Evolutionary conservation across 2,329 filamentous ascomycete species (phyloP), one percentile per base, ranked within the genome.

Genomic region (Botrytis hyacinthi): DNA sequence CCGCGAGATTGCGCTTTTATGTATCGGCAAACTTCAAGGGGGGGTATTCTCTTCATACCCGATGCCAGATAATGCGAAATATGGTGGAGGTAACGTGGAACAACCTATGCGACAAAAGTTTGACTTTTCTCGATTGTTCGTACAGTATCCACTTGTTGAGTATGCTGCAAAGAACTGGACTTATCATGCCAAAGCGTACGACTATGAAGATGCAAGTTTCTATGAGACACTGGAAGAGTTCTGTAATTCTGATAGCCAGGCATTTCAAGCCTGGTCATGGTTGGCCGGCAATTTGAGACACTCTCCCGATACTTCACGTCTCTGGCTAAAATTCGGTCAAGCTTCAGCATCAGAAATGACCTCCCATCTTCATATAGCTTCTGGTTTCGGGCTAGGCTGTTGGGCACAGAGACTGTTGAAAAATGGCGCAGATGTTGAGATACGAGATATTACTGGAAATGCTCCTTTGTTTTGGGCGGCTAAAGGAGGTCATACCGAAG

Each of bases 391-490:
- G 1, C 48, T 79, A 20, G 65, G 40, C 7, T 32, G 32, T 29
- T 77, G 75, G 71, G 70, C 73, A 12, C 35, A 57, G 57, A 40
- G 73, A 12, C 40, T 77, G 37, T 48, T 77, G 16, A 18, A 66
- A 54, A 65, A 73, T 20, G 68, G 71, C 0, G 46, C 40, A 8
- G 37, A 70, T 35, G 20, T 74, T 20, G 70, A 78, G 67, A 22
- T 37, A n/a, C 42, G 48, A 20, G 77, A 78, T 37, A 46, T 26
- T 20, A 54, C 71, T 42, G 46, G 69, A 26, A 67, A 54, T 5
- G 77, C 66, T 16, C 69, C 76, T 61, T 70, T 80, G 78, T 3
- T 82, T 79, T 26, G 76, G 82, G 76, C 76, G 12, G 69, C 72
- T 26, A 59, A 40, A 51, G 66, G 71, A 60, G 76, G 77, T 16